Base-by-base conservation (phyloP, 169 alveolate genomes). In the Plasmodium relictum region DNA sequence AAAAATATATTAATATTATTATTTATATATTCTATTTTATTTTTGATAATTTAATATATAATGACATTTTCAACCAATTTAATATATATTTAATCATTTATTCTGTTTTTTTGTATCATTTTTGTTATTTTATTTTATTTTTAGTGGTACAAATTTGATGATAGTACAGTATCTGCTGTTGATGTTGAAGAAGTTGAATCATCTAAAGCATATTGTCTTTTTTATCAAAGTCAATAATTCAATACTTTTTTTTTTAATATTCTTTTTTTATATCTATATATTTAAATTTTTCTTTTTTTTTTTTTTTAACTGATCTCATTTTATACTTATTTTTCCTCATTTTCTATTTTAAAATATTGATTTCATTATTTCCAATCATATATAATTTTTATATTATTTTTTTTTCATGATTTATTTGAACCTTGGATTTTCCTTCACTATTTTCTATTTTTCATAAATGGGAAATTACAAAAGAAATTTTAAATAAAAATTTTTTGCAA, bases 81-180 rank as follows among this genome's bases (percentile, higher is more conserved):
- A 31, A 70, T 18, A 70, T 14, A 22, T 8, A 3, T 18, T 1
- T 45, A 31, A 7, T 0, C 18, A n/a, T 18, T 58, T 22, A 62
- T 45, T 26, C 9, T 8, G 68, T 18, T 58, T 22, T 22, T 24
- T 26, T 26, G 12, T 69, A 20, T 69, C 61, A 22, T 8, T 41
- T n/a, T n/a, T n/a, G n/a, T n/a, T n/a, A n/a, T n/a, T n/a, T n/a
- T n/a, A n/a, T n/a, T n/a, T n/a, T 20, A 26, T 26, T 66, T 62
- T 44, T 42, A 76, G 89, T 76, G 89, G 89, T 56, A 76, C 62
- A 76, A 76, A 56, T 76, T 76, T 56, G 89, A 76, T 63, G 89
- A 76, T 45, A 76, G 89, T 39, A 22, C 42, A 50, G 89, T 76
- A 66, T 42, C 70, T 31, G 39, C 59, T n/a, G 89, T 76, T 22